phyloP scores from a whole-genome alignment of 257 asterid genomes.

The Solanum clarkiae region DNA sequence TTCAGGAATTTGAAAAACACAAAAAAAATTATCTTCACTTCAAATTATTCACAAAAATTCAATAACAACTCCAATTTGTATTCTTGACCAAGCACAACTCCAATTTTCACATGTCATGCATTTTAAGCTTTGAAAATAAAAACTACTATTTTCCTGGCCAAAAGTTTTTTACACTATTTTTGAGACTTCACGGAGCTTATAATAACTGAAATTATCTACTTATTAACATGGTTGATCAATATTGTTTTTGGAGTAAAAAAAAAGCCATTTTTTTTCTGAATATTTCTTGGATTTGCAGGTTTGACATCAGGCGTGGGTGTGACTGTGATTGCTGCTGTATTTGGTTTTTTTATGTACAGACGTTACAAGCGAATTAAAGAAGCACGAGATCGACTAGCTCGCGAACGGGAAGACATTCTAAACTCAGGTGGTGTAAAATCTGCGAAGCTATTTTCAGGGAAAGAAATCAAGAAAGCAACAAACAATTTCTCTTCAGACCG shows the following conservation, averaged over 20 bases:
- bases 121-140: too few relatives aligned
- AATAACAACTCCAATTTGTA: too few relatives aligned
- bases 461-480: constrained; percentile 72
- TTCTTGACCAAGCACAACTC: too few relatives aligned
- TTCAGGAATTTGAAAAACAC: too few relatives aligned
- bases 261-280: not conserved
- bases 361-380: constrained; percentile 42
- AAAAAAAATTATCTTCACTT: too few relatives aligned
- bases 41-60: too few relatives aligned
- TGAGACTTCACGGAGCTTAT: not conserved
- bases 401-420: constrained; percentile 72
- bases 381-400: constrained; percentile 47
- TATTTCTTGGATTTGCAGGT: constrained; percentile 29
- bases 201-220: not conserved
- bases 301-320: constrained; percentile 47
- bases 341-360: constrained; percentile 37
- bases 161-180: not conserved
- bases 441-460: constrained; percentile 60
- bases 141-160: too few relatives aligned
- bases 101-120: too few relatives aligned
- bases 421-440: constrained; percentile 60
- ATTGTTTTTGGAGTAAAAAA: not conserved
- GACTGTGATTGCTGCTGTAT: constrained; percentile 20
- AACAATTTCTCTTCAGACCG: constrained; percentile 60
- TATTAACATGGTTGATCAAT: not conserved